phyloP scores from a whole-genome alignment of 2,329 filamentous ascomycete genomes.

The Cladosporium cucumerinum region DNA sequence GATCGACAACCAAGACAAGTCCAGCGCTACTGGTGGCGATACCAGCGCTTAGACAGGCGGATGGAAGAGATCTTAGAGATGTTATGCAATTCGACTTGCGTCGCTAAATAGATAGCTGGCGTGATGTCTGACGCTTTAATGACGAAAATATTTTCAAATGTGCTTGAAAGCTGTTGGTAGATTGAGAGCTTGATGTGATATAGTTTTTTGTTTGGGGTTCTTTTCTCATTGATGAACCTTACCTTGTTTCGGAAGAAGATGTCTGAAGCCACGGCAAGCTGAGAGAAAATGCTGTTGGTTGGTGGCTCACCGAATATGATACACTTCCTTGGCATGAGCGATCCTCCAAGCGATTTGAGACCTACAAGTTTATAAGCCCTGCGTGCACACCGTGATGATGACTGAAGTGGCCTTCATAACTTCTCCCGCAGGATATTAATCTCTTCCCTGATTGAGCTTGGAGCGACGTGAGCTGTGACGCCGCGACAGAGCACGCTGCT shows the following conservation, averaged over 20 bases:
- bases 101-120: neutral
- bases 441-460: neutral
- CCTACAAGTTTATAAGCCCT: neutral
- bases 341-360: neutral
- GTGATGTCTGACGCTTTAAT: conserved; percentile 5
- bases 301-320: neutral
- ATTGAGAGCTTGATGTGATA: neutral
- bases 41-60: neutral
- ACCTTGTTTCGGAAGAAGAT: neutral
- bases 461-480: neutral
- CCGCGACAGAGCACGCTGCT: neutral
- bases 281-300: neutral
- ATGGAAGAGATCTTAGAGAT: neutral
- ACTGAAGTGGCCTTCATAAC: neutral
- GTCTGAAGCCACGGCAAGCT: neutral
- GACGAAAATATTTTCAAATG: neutral
- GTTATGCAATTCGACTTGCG: neutral
- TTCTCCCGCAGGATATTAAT: neutral
- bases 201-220: too few species aligned
- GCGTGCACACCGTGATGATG: neutral
- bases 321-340: neutral
- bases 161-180: neutral
- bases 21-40: conserved; percentile 12
- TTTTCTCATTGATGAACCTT: neutral
- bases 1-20: conserved; percentile 14